Evolutionary conservation across 257 asterid species (phyloP), one percentile per base, ranked within the genome.

Genomic region (Datura wrightii): DNA sequence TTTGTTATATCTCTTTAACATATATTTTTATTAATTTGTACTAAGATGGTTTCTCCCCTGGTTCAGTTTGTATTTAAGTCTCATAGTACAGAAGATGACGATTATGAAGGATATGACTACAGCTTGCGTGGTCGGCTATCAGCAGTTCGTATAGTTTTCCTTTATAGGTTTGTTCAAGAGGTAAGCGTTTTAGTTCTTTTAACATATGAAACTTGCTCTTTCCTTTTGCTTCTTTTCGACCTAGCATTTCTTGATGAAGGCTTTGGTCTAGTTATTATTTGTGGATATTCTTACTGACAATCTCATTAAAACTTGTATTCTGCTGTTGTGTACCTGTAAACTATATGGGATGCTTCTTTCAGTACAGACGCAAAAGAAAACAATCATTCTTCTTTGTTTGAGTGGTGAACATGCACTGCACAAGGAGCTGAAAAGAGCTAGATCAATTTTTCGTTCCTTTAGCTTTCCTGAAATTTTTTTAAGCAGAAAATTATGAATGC

Each of bases 71-170:
- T 91, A 80, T 97, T 97, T 90, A 93, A 87, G 87, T 97, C 99
- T 63, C 94, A 93, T 88, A 89, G 93, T 83, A 65, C 88, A 39
- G 94, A 85, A 81, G 99, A 97, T 87, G 98, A 97, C 86, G 99
- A 97, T 85, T 95, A 94, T 82, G 97, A 95, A 88, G 99, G 99
- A 79, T 95, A 93, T 85, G 95, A 90, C 87, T 97, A 91, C 86
- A 95, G 99, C 92, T 90, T 97, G 94, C 86, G 87, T 84, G 97
- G 99, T 79, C 97, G 92, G 72, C 97, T 97, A 78, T 95, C 98
- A 88, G 99, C 98, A 83, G 98, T 97, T 86, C 98, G 98, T 87
- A 93, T 95, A 89, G 95, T 97, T 85, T 95, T 97, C 84, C 98
- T 97, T 54, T 91, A 96, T 90, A 93, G 98, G 90, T 96, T 96